Evolutionary conservation across 768 basidiomycete species (phyloP).

Genomic region (Lactifluus pinguis): DNA sequence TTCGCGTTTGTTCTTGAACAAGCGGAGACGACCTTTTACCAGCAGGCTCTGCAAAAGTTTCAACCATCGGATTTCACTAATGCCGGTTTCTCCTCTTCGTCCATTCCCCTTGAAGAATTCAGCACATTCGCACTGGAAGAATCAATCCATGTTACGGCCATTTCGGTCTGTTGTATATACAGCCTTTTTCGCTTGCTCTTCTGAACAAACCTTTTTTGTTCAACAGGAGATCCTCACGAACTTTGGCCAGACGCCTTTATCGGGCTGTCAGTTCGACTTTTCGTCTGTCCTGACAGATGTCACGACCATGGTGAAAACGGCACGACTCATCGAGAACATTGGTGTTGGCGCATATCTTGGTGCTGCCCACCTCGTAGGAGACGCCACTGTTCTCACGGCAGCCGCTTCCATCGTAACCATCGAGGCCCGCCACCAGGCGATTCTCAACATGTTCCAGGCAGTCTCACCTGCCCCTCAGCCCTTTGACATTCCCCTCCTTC

Average conservation of each 20-base stretch:
- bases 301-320: slow-evolving; percentile 56
- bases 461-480: slow-evolving; percentile 54
- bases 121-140: slow-evolving; percentile 54
- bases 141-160: slow-evolving; percentile 43
- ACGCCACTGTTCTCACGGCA: slow-evolving; percentile 51
- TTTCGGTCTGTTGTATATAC: slow-evolving; percentile 38
- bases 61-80: slow-evolving; percentile 47
- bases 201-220: neutral
- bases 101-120: slow-evolving; percentile 54
- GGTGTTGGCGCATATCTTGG: slow-evolving; percentile 75
- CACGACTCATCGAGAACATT: slow-evolving; percentile 66
- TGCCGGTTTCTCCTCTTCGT: slow-evolving; percentile 53
- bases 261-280: slow-evolving; percentile 63
- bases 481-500: slow-evolving; percentile 67
- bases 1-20: slow-evolving; percentile 72
- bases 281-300: slow-evolving; percentile 53
- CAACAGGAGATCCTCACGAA: slow-evolving; percentile 40
- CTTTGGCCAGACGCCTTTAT: slow-evolving; percentile 46
- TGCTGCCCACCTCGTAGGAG: slow-evolving; percentile 51
- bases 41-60: slow-evolving; percentile 58
- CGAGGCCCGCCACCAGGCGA: slow-evolving; percentile 76
- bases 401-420: slow-evolving; percentile 69
- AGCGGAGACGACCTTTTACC: slow-evolving; percentile 62
- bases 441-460: slow-evolving; percentile 62
- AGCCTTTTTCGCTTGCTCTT: neutral